These are phyloP conservation scores for Protea cynaroides DNA, from an alignment of 164 flowering plant species.

Conservation along the genomic window DNA sequence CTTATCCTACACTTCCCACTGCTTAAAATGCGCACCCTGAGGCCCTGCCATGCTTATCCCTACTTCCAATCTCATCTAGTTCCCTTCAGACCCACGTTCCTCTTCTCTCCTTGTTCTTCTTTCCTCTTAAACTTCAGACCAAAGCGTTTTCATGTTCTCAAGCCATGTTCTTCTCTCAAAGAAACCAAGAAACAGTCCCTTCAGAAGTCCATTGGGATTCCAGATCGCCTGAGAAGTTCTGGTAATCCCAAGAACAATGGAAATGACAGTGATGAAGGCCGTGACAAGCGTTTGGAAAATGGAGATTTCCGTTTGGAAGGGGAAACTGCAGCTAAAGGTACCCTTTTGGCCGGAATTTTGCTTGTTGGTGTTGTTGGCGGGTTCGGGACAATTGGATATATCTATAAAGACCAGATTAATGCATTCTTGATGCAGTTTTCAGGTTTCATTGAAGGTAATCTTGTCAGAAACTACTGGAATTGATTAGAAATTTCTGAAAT, in stretches of 20 bases:
- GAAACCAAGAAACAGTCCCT: constrained; percentile 60
- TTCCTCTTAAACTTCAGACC: constrained; percentile 37
- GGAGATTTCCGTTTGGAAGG: constrained; percentile 31
- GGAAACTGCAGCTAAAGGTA: constrained; percentile 63
- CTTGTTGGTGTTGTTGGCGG: constrained; percentile 92
- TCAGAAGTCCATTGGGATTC: constrained; percentile 37
- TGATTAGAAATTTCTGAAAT: not conserved
- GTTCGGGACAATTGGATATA: constrained; percentile 66
- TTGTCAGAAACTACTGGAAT: not conserved
- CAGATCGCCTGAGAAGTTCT: constrained; percentile 45
- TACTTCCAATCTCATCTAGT: constrained; percentile 12
- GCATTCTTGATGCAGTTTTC: constrained; percentile 77
- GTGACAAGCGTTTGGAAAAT: not conserved
- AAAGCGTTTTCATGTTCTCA: constrained; percentile 49
- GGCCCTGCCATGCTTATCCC: constrained; percentile 18
- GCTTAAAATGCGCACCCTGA: constrained; percentile 43
- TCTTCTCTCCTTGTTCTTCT: constrained; percentile 13
- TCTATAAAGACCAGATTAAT: constrained; percentile 88
- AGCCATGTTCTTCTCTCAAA: constrained; percentile 65
- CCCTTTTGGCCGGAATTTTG: constrained; percentile 81
- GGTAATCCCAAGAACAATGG: constrained; percentile 28
- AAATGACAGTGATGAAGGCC: constrained; percentile 18
- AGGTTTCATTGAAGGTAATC: constrained; percentile 74
- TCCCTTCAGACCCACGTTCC: constrained; percentile 16
- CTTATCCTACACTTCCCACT: constrained; percentile 23